A percentile compares a stretch with the other conserved stretches of the same genome.
phyloP scores from a whole-genome alignment of 140 eudicot genomes.

The Stevia rebaudiana region DNA sequence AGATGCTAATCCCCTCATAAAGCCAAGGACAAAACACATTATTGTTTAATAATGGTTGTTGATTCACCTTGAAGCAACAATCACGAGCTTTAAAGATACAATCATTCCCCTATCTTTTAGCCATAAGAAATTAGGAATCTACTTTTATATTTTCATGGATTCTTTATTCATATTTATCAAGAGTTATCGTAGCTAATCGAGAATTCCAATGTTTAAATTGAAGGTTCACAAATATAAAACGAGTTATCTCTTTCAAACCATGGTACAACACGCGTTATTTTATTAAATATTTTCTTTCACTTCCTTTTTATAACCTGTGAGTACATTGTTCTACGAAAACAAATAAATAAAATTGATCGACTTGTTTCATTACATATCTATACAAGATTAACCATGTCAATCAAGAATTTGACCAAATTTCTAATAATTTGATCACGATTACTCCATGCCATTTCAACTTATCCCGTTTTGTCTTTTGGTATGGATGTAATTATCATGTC shows the following conservation, averaged over 20 bases:
- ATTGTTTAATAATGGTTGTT: slow-evolving; percentile 28
- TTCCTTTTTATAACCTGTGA: background rate
- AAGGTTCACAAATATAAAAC: too few species aligned
- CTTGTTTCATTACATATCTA: slow-evolving; percentile 23
- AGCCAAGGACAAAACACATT: slow-evolving; percentile 13
- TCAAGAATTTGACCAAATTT: slow-evolving; percentile 1
- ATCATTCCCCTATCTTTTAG: too few species aligned
- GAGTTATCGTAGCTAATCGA: background rate
- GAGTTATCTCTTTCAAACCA: too few species aligned
- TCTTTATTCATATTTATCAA: too few species aligned
- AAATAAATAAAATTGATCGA: slow-evolving; percentile 1
- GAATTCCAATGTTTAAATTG: too few species aligned
- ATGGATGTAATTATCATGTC: too few species aligned
- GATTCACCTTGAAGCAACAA: slow-evolving; percentile 28
- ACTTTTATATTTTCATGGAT: too few species aligned
- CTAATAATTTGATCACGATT: background rate
- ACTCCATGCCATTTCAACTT: background rate
- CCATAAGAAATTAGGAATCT: too few species aligned
- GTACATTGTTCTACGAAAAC: background rate
- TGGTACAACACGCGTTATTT: background rate
- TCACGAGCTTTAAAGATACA: slow-evolving; percentile 26
- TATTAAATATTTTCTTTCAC: background rate
- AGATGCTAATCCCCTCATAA: background rate
- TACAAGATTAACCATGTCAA: slow-evolving; percentile 25
- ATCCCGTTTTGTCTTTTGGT: background rate